phyloP scores from a whole-genome alignment of 768 basidiomycete species.

The Lepiota venenata region DNA sequence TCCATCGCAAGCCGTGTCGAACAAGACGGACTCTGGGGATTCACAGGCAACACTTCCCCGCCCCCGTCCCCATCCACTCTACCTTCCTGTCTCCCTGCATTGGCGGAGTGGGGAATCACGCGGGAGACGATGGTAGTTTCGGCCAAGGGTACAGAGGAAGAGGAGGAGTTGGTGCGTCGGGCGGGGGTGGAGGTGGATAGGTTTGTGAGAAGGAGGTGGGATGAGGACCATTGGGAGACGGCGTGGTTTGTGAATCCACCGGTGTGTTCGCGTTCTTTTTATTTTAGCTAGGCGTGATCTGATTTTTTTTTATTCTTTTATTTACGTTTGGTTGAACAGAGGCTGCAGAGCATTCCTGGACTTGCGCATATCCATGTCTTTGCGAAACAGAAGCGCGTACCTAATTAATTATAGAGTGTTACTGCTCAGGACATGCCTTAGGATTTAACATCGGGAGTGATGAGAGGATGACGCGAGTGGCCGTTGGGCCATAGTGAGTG shows the following conservation, averaged over 20 bases:
- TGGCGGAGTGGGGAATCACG: slow-evolving; percentile 71
- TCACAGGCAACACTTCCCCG: slow-evolving; percentile 57
- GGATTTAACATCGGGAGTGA: too few species aligned
- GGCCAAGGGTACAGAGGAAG: slow-evolving; percentile 44
- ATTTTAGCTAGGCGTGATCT: neutral
- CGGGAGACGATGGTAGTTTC: slow-evolving; percentile 57
- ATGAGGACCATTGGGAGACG: slow-evolving; percentile 77
- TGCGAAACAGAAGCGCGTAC: slow-evolving; percentile 31
- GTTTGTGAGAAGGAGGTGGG: slow-evolving; percentile 68
- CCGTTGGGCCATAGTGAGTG: too few species aligned
- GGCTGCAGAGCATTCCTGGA: slow-evolving; percentile 78
- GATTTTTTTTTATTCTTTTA: neutral
- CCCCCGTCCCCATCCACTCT: slow-evolving; percentile 61
- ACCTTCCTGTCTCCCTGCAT: slow-evolving; percentile 52
- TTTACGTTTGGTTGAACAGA: slow-evolving; percentile 40
- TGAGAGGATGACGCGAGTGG: too few species aligned
- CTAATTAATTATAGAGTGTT: too few species aligned
- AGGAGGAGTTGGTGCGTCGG: slow-evolving; percentile 44
- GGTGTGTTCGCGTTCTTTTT: slow-evolving; percentile 39
- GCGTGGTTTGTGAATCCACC: slow-evolving; percentile 92
- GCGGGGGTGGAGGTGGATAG: slow-evolving; percentile 57
- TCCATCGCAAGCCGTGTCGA: slow-evolving; percentile 54
- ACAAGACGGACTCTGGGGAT: slow-evolving; percentile 81
- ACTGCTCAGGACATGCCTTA: too few species aligned
- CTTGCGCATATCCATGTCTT: slow-evolving; percentile 89